Base-by-base conservation (phyloP, 225 moss, liverwort and hornwort species). In the Physcomitrium patens region DNA sequence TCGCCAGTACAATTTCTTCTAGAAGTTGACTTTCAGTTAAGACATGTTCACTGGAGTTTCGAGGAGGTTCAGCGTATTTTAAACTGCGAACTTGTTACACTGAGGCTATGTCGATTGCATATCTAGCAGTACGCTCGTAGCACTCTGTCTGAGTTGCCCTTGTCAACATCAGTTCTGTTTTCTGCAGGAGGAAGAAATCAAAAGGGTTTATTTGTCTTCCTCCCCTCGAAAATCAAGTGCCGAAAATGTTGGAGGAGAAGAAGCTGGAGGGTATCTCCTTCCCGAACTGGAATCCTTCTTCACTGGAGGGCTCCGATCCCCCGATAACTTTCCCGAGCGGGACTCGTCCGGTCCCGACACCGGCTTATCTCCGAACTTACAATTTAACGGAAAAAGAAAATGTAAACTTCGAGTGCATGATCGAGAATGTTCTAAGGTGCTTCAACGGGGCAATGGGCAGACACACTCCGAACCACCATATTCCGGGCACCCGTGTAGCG, bases 401-500 rank as follows among this genome's bases (percentile, higher is more conserved):
- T 2, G 44, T 10, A 59, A 76, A 76, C 11, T 86, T 81, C 66
- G 63, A 80, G 0, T 37, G 60, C 19, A 86, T 79, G 9, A 82
- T 86, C 56, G 79, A 79, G 20, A 46, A 10, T n/a, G 73, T 77
- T 76, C 13, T 86, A n/a, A 83, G 83, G 62, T 80, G 78, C 15
- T 81, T 80, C 15, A 48, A 80, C 57, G 83, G 80, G 54, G 61
- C 77, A 50, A 24, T 5, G 3, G 1, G 14, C 0, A 65, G 0
- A 45, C 23, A 17, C 9, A 27, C 69, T 48, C 70, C 83, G 5
- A 83, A 78, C 69, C 66, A 78, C 43, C 27, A 72, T 58, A 0
- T 83, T 1, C 78, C 81, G 78, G 78, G 49, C 72, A 83, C 76
- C 1, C 78, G 81, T 23, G n/a, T 86, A 49, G 83, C 53, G 28